Evolutionary conservation across 1,139 yeast genomes (phyloP), one percentile per base, ranked within the genome.

Genomic region (Yamadazyma friedrichii): DNA sequence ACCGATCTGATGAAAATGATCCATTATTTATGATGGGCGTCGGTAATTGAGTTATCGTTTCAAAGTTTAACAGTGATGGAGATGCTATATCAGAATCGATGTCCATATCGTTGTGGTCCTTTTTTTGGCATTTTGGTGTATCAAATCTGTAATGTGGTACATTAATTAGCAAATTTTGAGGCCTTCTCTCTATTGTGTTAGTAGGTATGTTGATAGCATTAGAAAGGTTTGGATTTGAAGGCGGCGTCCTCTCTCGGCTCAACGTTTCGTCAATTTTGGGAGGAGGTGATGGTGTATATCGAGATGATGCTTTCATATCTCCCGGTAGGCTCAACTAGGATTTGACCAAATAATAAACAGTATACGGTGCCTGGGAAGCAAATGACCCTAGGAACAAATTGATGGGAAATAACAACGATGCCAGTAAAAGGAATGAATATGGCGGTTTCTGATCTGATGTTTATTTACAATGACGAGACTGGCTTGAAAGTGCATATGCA

Each of bases 41-140:
- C 60, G 82, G 56, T 80, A 83, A 56, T 62, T 86, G 51, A 68
- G 78, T 47, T 70, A 82, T 47, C 61, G 76, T 44, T 59, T 86
- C 51, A 78, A 82, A 53, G 70, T 39, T 36, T 1, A 47, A 22
- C 12, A 31, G 44, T 4, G 41, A 35, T 2, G 48, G 48, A 3
- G 48, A 45, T 3, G 34, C 15, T 3, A 10, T 12, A 3, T 17
- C 31, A n/a, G 4, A 15, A 29, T 38, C 41, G 4, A 13, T n/a
- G n/a, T 38, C 41, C 34, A 33, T 38, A 38, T 13, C n/a, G 9
- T 37, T 36, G 8, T 20, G 6, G 15, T 24, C 10, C n/a, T 28
- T 13, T 13, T 16, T 17, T 9, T 8, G 9, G 3, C 16, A 5
- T n/a, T 28, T 12, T 2, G 34, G 30, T 10, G 34, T 28, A 8